A percentile compares a stretch with the other conserved stretches of the same genome.
phyloP scores from a whole-genome alignment of 2,329 filamentous ascomycete species.

The Colletotrichum shisoi region DNA sequence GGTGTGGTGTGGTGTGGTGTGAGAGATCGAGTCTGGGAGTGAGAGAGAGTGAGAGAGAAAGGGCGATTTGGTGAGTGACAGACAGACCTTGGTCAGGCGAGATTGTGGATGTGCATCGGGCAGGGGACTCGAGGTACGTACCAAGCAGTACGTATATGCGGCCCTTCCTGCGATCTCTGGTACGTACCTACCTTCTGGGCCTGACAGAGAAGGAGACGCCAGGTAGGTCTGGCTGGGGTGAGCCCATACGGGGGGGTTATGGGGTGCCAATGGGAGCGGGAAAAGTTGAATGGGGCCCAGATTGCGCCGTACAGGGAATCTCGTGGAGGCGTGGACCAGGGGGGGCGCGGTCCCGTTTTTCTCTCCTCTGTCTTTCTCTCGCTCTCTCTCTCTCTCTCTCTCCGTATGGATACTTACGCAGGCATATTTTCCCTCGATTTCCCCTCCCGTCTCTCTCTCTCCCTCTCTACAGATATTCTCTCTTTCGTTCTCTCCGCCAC shows the following conservation, averaged over 20 bases:
- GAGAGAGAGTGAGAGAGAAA: background rate
- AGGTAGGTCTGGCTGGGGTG: conserved; percentile 3
- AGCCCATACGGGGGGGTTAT: background rate
- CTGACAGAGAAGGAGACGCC: conserved; percentile 1
- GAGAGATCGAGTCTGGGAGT: too few species aligned
- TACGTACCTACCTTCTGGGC: conserved; percentile 5
- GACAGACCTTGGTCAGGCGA: conserved; percentile 33
- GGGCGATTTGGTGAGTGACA: conserved; percentile 32
- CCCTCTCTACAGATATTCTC: too few species aligned
- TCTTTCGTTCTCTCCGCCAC: too few species aligned
- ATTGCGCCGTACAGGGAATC: conserved; percentile 27
- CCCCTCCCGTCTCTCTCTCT: too few species aligned
- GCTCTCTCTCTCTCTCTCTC: background rate
- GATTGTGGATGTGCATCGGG: conserved; percentile 28
- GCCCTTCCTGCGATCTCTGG: background rate
- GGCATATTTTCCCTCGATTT: too few species aligned
- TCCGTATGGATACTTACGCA: background rate
- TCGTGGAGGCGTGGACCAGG: background rate
- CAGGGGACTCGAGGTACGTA: conserved; percentile 21
- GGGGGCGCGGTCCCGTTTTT: background rate
- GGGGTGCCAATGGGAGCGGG: conserved; percentile 31
- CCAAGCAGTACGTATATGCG: background rate
- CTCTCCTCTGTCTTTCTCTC: background rate
- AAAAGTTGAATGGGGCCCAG: conserved; percentile 34
- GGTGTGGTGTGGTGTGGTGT: too few species aligned